A percentile compares a stretch with the other conserved stretches of the same genome.
These are phyloP conservation scores for Onygena corvina DNA, from an alignment of 2,329 filamentous ascomycete species.

Conservation along the genomic window DNA sequence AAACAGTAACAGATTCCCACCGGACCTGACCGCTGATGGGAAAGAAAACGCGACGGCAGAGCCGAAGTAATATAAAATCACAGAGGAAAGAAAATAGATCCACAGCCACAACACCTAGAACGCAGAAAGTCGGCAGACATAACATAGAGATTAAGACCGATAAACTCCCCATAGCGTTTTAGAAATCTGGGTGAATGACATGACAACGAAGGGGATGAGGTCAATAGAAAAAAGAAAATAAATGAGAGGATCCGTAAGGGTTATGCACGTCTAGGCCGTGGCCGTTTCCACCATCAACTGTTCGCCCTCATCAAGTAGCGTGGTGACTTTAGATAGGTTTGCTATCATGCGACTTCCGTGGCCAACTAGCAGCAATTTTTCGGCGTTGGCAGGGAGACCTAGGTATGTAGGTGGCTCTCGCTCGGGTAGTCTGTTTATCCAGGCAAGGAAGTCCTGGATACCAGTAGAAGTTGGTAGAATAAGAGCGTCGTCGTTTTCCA, in stretches of 20 bases:
- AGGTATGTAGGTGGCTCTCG: conserved; percentile 92
- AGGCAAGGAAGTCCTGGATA: conserved; percentile 73
- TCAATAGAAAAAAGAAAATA: not conserved
- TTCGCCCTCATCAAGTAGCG: conserved; percentile 86
- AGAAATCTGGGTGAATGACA: too few species aligned
- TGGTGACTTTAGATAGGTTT: conserved; percentile 73
- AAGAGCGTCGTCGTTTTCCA: conserved; percentile 49
- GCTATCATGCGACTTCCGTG: conserved; percentile 74
- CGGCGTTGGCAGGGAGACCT: conserved; percentile 84
- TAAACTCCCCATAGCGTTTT: not conserved
- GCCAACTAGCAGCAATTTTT: conserved; percentile 84
- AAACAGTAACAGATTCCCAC: not conserved
- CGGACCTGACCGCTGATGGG: not conserved
- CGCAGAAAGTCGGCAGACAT: not conserved
- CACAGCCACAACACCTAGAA: not conserved
- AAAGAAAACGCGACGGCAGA: not conserved
- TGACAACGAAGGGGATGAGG: not conserved
- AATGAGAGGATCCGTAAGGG: not conserved
- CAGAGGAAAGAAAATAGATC: not conserved
- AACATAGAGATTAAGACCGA: not conserved
- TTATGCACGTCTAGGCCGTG: conserved; percentile 11
- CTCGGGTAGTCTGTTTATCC: conserved; percentile 87
- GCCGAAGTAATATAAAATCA: not conserved
- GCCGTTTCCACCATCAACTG: conserved; percentile 62
- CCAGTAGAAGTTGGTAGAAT: conserved; percentile 68